Evolutionary conservation across 352 stramenopile species (phyloP).

Genomic region (Phytophthora macrochlamydospora): DNA sequence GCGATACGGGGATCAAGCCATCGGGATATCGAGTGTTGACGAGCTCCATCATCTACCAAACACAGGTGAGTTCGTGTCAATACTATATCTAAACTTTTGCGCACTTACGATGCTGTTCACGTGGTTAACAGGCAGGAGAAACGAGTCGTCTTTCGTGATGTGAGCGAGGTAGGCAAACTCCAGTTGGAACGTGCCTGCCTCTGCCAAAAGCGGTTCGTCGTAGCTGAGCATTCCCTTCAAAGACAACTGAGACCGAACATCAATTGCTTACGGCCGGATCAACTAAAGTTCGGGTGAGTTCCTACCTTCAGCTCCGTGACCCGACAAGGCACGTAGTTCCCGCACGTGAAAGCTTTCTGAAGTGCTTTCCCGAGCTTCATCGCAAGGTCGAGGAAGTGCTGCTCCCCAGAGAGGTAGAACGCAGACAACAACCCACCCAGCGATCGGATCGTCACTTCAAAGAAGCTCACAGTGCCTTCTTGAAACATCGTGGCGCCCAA

Average conservation of each 20-base stretch:
- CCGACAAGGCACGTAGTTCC: constrained; percentile 39
- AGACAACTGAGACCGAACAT: neutral
- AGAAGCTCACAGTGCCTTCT: constrained; percentile 52
- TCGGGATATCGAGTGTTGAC: constrained; percentile 41
- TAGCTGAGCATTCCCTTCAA: constrained; percentile 15
- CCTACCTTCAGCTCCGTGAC: constrained; percentile 47
- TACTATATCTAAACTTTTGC: neutral
- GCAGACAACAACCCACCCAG: constrained; percentile 62
- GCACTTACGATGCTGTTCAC: constrained; percentile 50
- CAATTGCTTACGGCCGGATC: too few species aligned
- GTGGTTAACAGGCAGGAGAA: constrained; percentile 38
- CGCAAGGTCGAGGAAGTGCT: constrained; percentile 52
- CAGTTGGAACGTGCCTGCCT: constrained; percentile 64
- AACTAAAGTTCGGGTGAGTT: neutral
- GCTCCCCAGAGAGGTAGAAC: constrained; percentile 55
- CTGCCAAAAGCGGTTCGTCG: constrained; percentile 42
- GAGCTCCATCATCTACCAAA: constrained; percentile 31
- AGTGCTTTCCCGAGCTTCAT: constrained; percentile 40
- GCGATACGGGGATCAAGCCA: constrained; percentile 47
- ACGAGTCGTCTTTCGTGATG: constrained; percentile 39
- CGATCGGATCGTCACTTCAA: constrained; percentile 65
- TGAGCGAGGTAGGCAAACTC: constrained; percentile 65
- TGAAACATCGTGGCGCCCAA: constrained; percentile 41
- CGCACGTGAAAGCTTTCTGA: constrained; percentile 41
- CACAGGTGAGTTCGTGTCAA: neutral